phyloP scores from a whole-genome alignment of 495 filamentous ascomycete species.

The Cercophora newfieldiana region DNA sequence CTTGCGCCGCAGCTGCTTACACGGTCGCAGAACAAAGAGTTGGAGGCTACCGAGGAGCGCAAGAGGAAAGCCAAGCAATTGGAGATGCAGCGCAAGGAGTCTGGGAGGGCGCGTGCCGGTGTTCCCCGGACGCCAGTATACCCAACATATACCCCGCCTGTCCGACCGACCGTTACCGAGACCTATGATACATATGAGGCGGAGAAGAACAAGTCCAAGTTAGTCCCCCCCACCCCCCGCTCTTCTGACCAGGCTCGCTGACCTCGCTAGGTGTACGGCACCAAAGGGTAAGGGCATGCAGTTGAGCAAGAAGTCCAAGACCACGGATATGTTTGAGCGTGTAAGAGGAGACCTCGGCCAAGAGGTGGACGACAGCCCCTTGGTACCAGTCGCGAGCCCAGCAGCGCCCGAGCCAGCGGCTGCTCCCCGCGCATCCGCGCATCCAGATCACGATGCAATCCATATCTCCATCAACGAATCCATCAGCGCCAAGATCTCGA shows the following conservation, averaged over 20 bases:
- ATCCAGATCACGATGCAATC: slow-evolving; percentile 73
- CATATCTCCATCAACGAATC: slow-evolving; percentile 84
- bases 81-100: slow-evolving; percentile 96
- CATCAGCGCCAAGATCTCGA: slow-evolving; percentile 81
- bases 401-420: slow-evolving; percentile 55
- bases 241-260: slow-evolving; percentile 1
- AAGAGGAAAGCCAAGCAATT: slow-evolving; percentile 97
- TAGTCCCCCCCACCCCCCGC: slow-evolving; percentile 28
- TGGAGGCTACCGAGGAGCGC: slow-evolving; percentile 95
- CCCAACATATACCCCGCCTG: slow-evolving; percentile 84
- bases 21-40: slow-evolving; percentile 81
- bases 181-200: slow-evolving; percentile 92
- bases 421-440: slow-evolving; percentile 62
- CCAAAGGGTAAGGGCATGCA: slow-evolving; percentile 97
- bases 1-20: slow-evolving; percentile 29
- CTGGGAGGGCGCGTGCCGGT: slow-evolving; percentile 56
- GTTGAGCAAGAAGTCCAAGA: slow-evolving; percentile 95
- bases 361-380: slow-evolving; percentile 71
- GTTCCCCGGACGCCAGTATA: slow-evolving; percentile 74
- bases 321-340: slow-evolving; percentile 92
- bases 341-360: slow-evolving; percentile 86
- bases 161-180: slow-evolving; percentile 68
- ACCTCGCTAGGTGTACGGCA: slow-evolving; percentile 49
- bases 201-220: slow-evolving; percentile 93
- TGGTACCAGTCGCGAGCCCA: slow-evolving; percentile 67